Conservation (phyloP, 768 basidiomycete genomes). For the Infundibulicybe gibba region DNA sequence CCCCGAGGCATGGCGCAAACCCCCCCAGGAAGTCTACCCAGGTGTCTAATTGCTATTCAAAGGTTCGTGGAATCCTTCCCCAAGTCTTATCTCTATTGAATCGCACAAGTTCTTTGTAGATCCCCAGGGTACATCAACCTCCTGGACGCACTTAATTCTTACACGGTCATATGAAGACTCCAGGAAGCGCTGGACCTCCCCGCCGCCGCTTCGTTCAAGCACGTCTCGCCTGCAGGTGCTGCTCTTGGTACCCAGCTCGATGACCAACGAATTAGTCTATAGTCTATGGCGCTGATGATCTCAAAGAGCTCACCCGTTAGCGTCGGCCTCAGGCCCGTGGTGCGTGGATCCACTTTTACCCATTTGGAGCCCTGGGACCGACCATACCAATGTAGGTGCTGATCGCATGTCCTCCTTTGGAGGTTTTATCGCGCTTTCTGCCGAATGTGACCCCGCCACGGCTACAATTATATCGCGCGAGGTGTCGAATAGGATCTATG, state of each 20-base stretch:
- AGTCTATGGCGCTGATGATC: constrained; percentile 94
- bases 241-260: constrained; percentile 86
- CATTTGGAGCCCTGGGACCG: neutral
- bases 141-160: no score
- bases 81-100: neutral
- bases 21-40: constrained; percentile 99
- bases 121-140: no score
- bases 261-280: constrained; percentile 81
- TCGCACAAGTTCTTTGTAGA: no score
- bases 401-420: constrained; percentile 99
- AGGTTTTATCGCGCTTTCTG: constrained; percentile 98
- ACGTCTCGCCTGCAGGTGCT: no score
- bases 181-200: constrained; percentile 87
- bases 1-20: constrained; percentile 93
- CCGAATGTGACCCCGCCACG: constrained; percentile 89
- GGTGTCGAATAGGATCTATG: constrained; percentile 97
- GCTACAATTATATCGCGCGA: constrained; percentile 98
- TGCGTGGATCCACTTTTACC: constrained; percentile 21
- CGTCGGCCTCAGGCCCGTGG: constrained; percentile 93
- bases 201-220: no score
- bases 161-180: constrained; percentile 91
- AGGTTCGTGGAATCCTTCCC: constrained; percentile 40
- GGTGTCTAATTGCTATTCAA: constrained; percentile 93
- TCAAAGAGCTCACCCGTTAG: constrained; percentile 90
- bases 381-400: constrained; percentile 59